phyloP scores from a whole-genome alignment of 2,329 filamentous ascomycete genomes.

The Talaromyces pinophilus region DNA sequence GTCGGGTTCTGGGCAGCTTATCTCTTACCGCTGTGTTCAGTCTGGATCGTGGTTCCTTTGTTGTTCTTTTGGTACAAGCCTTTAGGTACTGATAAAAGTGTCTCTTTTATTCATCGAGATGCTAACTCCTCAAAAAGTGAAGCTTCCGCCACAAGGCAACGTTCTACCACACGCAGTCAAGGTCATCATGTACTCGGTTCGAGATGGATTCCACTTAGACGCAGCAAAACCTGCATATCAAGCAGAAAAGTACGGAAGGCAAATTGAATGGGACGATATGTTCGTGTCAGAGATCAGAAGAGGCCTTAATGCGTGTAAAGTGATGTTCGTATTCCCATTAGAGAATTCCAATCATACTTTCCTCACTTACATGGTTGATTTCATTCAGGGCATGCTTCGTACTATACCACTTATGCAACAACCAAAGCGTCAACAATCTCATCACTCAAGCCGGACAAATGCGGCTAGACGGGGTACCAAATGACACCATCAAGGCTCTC shows the following conservation, averaged over 20 bases:
- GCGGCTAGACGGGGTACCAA: slow-evolving; percentile 53
- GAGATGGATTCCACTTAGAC: slow-evolving; percentile 23
- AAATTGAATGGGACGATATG: slow-evolving; percentile 22
- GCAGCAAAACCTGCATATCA: slow-evolving; percentile 19
- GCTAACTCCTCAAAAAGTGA: not conserved
- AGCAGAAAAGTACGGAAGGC: not conserved
- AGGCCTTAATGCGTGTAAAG: slow-evolving; percentile 23
- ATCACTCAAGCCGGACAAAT: slow-evolving; percentile 55
- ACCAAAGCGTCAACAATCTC: slow-evolving; percentile 29
- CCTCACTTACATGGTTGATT: not conserved
- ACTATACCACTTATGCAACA: slow-evolving; percentile 25
- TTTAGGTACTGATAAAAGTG: slow-evolving; percentile 19
- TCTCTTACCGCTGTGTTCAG: slow-evolving; percentile 26
- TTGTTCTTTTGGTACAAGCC: slow-evolving; percentile 19
- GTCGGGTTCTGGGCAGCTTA: slow-evolving; percentile 28
- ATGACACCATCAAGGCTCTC: slow-evolving; percentile 63
- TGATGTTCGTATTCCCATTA: slow-evolving; percentile 11
- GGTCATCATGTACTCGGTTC: slow-evolving; percentile 16
- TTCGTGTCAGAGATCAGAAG: slow-evolving; percentile 25
- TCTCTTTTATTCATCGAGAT: too few species aligned
- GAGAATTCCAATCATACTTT: too few species aligned
- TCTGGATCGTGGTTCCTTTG: slow-evolving; percentile 23
- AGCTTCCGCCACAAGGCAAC: slow-evolving; percentile 23
- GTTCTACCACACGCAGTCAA: slow-evolving; percentile 21
- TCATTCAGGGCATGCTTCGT: slow-evolving; percentile 2